These are phyloP conservation scores for Solioccasus polychromus DNA, from an alignment of 768 basidiomycete species.

Conservation along the genomic window DNA sequence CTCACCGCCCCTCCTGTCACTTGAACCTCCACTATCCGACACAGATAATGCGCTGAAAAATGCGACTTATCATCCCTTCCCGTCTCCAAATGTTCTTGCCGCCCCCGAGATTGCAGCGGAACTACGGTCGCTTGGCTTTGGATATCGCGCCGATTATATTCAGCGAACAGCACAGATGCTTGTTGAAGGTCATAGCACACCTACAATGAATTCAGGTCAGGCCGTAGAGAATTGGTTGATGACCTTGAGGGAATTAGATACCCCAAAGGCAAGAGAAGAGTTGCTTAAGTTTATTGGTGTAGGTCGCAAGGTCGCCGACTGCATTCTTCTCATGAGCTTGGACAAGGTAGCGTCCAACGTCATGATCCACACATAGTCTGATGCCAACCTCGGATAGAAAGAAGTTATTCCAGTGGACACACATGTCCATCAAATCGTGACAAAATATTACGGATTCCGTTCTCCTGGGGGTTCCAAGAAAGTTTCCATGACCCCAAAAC, in stretches of 20 bases:
- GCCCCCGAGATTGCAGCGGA: constrained; percentile 52
- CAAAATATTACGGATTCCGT: constrained; percentile 71
- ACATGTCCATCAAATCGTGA: constrained; percentile 88
- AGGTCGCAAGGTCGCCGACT: constrained; percentile 96
- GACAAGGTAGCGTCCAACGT: constrained; percentile 62
- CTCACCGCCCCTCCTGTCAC: constrained; percentile 63
- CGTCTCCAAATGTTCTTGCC: constrained; percentile 67
- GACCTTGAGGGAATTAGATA: constrained; percentile 46
- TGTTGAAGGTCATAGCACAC: constrained; percentile 48
- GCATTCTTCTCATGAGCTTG: constrained; percentile 86
- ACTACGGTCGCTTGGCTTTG: constrained; percentile 86
- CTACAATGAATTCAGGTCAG: constrained; percentile 29
- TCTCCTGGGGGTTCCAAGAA: constrained; percentile 41
- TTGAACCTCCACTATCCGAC: constrained; percentile 30
- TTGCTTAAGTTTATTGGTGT: constrained; percentile 86
- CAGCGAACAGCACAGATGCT: constrained; percentile 80
- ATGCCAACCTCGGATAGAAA: constrained; percentile 42
- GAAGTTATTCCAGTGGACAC: constrained; percentile 95
- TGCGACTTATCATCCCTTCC: constrained; percentile 75
- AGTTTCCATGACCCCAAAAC: constrained; percentile 64
- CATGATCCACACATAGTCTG: background rate
- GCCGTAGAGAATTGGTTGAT: constrained; percentile 60
- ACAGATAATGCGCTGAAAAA: constrained; percentile 33
- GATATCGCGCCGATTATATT: constrained; percentile 91
- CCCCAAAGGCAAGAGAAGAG: constrained; percentile 64